Base-by-base conservation (phyloP, 2,329 filamentous ascomycete species). In the Aspergillus fumigatiaffinis region DNA sequence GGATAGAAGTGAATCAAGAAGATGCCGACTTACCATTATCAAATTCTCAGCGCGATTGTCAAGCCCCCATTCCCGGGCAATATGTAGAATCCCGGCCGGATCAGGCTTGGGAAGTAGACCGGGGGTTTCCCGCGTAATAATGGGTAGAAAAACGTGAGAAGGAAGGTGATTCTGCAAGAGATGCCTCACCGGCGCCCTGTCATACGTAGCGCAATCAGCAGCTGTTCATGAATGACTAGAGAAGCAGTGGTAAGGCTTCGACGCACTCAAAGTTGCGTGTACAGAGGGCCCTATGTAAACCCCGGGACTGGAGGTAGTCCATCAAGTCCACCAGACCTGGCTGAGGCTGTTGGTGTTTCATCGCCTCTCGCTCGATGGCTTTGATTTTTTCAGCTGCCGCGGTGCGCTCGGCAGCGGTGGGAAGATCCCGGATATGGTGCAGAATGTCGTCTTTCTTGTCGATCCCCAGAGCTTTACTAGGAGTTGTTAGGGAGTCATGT, bases 231-330 rank as follows among this genome's bases (percentile, higher is more conserved):
- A 7, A 35, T 28, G 9, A 35, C 8, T 12, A 51, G 6, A 35
- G 35, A 21, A 42, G 51, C 14, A 29, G 14, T 21, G 55, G 38
- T 8, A 53, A 38, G 32, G 32, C 32, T 17, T 38, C 14, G 20
- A 71, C 77, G 49, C 73, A 82, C 79, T 93, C 90, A 69, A 97
- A 97, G 78, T 99, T 97, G 69, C 94, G 84, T 2, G 94, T 97
- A 77, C 92, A 97, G 62, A 97, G 92, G 17, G 85, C 93, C 74
- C 95, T 94, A 64, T 79, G 85, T 32, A 97, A 72, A 5, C 76
- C 73, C 28, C 82, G 82, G 6, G 75, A 69, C 51, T 94, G 87
- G 20, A 97, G 85, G 72, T 94, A 96, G 56, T 84, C 77, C 90
- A 97, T 96, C 52, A 99, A 81, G 28, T 81, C 74, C 1, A 82